Base-by-base conservation (phyloP, 768 basidiomycete species). In the Sporobolomyces phaffii region DNA sequence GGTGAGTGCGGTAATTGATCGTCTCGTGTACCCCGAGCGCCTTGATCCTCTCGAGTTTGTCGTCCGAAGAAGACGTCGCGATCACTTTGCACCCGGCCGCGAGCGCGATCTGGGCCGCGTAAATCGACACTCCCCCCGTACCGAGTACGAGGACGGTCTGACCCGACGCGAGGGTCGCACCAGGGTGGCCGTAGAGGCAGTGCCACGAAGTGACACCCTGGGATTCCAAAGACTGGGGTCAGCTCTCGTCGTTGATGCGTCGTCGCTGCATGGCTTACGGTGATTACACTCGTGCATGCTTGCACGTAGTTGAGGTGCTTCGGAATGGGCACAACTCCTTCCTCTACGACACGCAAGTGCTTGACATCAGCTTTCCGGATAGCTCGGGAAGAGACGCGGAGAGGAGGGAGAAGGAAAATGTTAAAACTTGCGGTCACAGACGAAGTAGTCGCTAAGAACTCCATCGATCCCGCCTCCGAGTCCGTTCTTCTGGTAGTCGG, bases 1-100 rank as follows among this genome's bases (percentile, higher is more conserved):
- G 81, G 2, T 77, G 79, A 66, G 77, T 82, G 63, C 80, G 83
- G 75, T 87, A 87, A 78, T 87, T 86, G 78, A 87, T 84, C 24
- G 43, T 49, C 60, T 82, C 70, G 60, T 85, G 80, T 48, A 80
- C 80, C 49, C 78, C 76, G 13, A 81, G 84, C 33, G 82, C 68
- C 65, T 82, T 79, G n/a, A 51, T 43, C 54, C 50, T n/a, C 9
- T 34, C 56, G 20, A 86, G 57, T 62, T 88, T 88, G 51, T 81
- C 80, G 70, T 87, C 84, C 0, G 84, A 84, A 1, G 85, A 86
- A 1, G 86, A 87, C 0, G 86, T 87, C 31, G 81, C 80, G 69
- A 88, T 86, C 63, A 86, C 85, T 1, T 77, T 82, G 3, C 85
- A 86, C 40, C 86, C 86, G 11, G 83, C 80, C 3, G 84, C 83